Conservation (phyloP, 352 stramenopile species). For the Globisporangium camurandrum region DNA sequence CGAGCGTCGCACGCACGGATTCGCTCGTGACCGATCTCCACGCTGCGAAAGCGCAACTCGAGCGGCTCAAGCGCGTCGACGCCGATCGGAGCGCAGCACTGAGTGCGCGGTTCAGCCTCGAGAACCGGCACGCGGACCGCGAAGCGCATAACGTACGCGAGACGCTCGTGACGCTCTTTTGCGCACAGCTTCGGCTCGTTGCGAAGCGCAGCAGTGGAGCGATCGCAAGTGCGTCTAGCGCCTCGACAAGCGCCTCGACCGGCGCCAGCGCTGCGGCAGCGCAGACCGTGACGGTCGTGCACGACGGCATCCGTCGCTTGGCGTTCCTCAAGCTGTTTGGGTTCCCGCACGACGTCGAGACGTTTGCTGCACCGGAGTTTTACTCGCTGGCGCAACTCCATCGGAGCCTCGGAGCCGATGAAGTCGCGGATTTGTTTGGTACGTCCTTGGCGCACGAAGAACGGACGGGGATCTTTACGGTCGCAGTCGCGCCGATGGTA, state of each 20-base stretch:
- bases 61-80: slow-evolving; percentile 39
- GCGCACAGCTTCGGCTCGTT: slow-evolving; percentile 38
- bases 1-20: slow-evolving; percentile 37
- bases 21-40: slow-evolving; percentile 45
- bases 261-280: slow-evolving; percentile 9
- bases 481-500: slow-evolving; percentile 58
- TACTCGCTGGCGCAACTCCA: slow-evolving; percentile 29
- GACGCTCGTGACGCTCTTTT: slow-evolving; percentile 32
- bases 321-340: slow-evolving; percentile 60
- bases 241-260: background rate
- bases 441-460: slow-evolving; percentile 62
- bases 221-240: background rate
- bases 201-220: slow-evolving; percentile 20
- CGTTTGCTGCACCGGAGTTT: slow-evolving; percentile 47
- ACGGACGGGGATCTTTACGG: slow-evolving; percentile 53
- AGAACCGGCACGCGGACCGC: slow-evolving; percentile 44
- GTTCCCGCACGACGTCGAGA: slow-evolving; percentile 38
- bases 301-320: slow-evolving; percentile 48
- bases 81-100: slow-evolving; percentile 34
- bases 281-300: slow-evolving; percentile 27
- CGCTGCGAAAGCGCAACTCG: slow-evolving; percentile 33
- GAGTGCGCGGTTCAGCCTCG: slow-evolving; percentile 37
- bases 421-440: slow-evolving; percentile 63
- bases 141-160: slow-evolving; percentile 47
- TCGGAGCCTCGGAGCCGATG: slow-evolving; percentile 34